A percentile compares a stretch with the other conserved stretches of the same genome.
Conservation (phyloP, 2,329 filamentous ascomycete genomes). For the Tympanopsis confertula region DNA sequence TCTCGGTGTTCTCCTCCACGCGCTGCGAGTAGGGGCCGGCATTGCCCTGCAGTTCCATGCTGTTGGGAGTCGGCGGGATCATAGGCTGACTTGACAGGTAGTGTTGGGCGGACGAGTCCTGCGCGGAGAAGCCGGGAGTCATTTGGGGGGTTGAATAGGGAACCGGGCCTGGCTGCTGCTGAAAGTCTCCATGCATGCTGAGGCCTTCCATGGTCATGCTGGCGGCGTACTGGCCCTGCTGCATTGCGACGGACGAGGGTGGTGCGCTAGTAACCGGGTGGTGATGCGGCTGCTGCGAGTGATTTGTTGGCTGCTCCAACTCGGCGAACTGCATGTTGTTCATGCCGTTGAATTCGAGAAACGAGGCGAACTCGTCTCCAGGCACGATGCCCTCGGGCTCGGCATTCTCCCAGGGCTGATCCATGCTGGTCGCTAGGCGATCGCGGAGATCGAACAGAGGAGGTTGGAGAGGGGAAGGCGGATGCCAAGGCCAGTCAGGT, state of each 20-base stretch:
- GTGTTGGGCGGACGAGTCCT: conserved; percentile 7
- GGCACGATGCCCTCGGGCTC: conserved; percentile 22
- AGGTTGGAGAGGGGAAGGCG: too few relatives aligned
- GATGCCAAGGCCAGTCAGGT: too few relatives aligned
- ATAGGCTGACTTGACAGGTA: conserved; percentile 17
- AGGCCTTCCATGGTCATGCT: conserved; percentile 3
- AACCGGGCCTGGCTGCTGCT: not conserved
- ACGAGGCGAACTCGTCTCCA: conserved; percentile 29
- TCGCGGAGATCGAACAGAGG: too few relatives aligned
- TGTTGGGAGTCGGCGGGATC: conserved; percentile 34
- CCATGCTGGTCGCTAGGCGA: too few relatives aligned
- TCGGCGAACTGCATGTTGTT: conserved; percentile 25
- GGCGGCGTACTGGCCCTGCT: conserved; percentile 4
- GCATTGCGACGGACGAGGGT: conserved; percentile 19
- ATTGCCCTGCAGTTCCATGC: conserved; percentile 30
- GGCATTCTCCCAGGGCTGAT: too few relatives aligned
- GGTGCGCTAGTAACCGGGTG: not conserved
- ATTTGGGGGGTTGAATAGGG: not conserved
- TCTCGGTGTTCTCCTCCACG: conserved; percentile 21
- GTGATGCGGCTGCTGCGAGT: conserved; percentile 4
- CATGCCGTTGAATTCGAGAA: conserved; percentile 28
- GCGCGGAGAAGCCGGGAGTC: not conserved
- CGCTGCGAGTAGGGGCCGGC: conserved; percentile 23
- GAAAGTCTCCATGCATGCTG: conserved; percentile 6
- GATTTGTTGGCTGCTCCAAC: conserved; percentile 21